These are phyloP conservation scores for Cystofilobasidium bisporidii DNA, from an alignment of 768 basidiomycete species.

Conservation along the genomic window DNA sequence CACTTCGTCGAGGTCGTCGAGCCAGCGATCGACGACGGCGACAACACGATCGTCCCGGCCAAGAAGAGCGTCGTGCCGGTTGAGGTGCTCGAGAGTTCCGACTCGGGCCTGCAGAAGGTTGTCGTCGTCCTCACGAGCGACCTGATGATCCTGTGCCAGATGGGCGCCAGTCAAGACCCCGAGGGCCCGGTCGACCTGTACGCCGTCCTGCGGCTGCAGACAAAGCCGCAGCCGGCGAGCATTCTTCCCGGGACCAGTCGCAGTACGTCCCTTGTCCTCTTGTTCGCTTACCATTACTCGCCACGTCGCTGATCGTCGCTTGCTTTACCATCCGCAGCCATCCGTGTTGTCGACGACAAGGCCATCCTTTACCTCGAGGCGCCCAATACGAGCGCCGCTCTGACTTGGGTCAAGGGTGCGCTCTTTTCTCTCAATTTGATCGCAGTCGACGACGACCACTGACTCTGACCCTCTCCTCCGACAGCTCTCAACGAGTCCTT, in stretches of 20 bases:
- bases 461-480: background rate
- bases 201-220: constrained; percentile 94
- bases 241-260: constrained; percentile 78
- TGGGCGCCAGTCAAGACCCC: constrained; percentile 61
- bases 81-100: constrained; percentile 57
- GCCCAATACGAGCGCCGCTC: constrained; percentile 7
- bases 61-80: constrained; percentile 69
- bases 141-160: constrained; percentile 79
- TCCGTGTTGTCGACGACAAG: constrained; percentile 24
- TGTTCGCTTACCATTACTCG: too few relatives aligned
- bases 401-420: constrained; percentile 20
- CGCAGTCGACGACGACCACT: background rate
- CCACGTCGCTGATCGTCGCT: too few relatives aligned
- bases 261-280: constrained; percentile 21
- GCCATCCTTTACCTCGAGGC: constrained; percentile 27
- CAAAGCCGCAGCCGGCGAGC: constrained; percentile 76
- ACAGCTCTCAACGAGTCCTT: constrained; percentile 10
- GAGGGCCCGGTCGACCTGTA: constrained; percentile 75
- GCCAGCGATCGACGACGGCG: constrained; percentile 30
- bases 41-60: constrained; percentile 43
- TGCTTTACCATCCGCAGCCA: background rate
- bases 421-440: background rate
- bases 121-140: constrained; percentile 81
- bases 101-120: constrained; percentile 55
- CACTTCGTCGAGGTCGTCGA: constrained; percentile 60